Evolutionary conservation across 768 basidiomycete species (phyloP), one percentile per base, ranked within the genome.

Genomic region (Suillus variegatus): DNA sequence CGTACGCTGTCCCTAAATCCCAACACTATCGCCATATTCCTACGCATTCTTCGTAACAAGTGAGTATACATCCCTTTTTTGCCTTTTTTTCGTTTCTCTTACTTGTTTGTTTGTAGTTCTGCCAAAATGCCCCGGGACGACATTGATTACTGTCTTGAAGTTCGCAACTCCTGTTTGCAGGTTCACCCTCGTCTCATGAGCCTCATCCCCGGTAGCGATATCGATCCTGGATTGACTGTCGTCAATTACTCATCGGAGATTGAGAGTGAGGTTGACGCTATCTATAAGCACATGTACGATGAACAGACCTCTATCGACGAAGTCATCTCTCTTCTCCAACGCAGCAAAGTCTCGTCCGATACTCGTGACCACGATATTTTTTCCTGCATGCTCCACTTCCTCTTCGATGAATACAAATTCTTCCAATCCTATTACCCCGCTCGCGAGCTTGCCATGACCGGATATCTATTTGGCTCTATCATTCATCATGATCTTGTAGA

Each of bases 371-470:
- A 97, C 75, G 95, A 99, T 79, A 88, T 97, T 67, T 98, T 98
- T 75, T 97, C 95, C n/a, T 98, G 95, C 86, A 97, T 97, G 89
- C 90, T 99, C 60, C 96, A 98, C 81, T 97, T 97, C 83, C 87
- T 99, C 52, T 98, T 99, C 79, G 97, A 99, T 86, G 97, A 99
- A 80, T 97, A 97, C 88, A 96, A 95, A 73, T 99, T 98, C 84
- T 97, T 99, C 87, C 94, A 97, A 74, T 91, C 92, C 47, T 97
- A 91, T 78, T 95, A 95, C 72, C 97, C 97, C 32, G 84, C 92
- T 46, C 92, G 95, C 69, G 95, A 99, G 79, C 85, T 99, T 55
- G 88, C 90, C 61, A 95, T 99, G 89, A 99, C 97, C 8, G 97
- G 93, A 56, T 91, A 94, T 73, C 86, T 99, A 36, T 99, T 99